Percentiles rank a stretch among this genome's conserved stretches.
These are phyloP conservation scores for Cyclanthera cordifolia DNA, from an alignment of 306 rosid genomes.

Conservation along the genomic window DNA sequence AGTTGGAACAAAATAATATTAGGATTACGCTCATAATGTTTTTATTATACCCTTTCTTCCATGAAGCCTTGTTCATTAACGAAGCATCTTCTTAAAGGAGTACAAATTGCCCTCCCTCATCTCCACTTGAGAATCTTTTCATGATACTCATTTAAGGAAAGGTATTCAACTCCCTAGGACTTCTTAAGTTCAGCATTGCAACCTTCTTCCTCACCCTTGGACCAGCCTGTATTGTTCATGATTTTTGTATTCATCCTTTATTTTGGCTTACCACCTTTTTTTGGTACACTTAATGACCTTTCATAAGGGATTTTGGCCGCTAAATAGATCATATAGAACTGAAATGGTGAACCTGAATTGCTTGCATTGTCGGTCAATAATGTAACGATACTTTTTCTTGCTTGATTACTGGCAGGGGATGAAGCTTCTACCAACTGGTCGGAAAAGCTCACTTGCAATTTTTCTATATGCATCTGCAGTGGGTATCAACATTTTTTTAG, in stretches of 20 bases:
- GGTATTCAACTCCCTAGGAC: not conserved
- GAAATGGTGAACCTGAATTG: not conserved
- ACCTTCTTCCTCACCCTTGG: not conserved
- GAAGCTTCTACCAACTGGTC: slow-evolving; percentile 94
- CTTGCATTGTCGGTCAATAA: not conserved
- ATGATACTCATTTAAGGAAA: not conserved
- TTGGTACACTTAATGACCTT: not conserved
- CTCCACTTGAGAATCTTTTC: not conserved
- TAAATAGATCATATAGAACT: not conserved
- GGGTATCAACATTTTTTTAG: slow-evolving; percentile 28
- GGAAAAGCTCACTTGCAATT: slow-evolving; percentile 64
- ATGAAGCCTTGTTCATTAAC: not conserved
- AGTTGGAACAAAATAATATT: not conserved
- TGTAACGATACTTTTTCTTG: slow-evolving; percentile 16
- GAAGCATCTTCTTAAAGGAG: not conserved
- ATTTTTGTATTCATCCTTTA: not conserved
- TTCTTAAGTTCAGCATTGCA: not conserved
- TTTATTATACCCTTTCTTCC: not conserved
- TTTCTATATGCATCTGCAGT: slow-evolving; percentile 66
- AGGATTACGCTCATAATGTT: not conserved
- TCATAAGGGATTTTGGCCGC: not conserved
- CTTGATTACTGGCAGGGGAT: slow-evolving; percentile 57
- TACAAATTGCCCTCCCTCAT: not conserved
- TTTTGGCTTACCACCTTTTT: not conserved
- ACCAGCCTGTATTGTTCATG: not conserved